Base-by-base conservation (phyloP, 768 basidiomycete genomes). In the Pseudohyphozyma bogoriensis region DNA sequence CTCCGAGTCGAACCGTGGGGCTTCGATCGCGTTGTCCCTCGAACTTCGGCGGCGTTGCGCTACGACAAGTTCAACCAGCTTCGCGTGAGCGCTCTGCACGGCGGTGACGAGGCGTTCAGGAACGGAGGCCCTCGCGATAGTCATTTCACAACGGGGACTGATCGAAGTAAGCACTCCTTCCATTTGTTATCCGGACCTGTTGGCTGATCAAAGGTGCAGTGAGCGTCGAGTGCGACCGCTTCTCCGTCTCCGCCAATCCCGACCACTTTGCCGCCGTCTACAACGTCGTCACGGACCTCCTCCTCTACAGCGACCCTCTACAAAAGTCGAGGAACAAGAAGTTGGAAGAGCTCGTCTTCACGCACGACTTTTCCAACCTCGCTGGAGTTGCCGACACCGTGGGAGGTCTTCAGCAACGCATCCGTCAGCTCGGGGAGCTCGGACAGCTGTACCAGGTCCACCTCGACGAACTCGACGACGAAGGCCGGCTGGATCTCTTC, bases 1-100 rank as follows among this genome's bases (percentile, higher is more conserved):
- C 79, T 84, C 54, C 81, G 84, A 47, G 86, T 86, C 70, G 87
- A 91, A 74, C 85, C 83, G 62, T 77, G 78, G 51, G 82, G 82
- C 51, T 93, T 93, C 72, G 89, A 93, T 69, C 85, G 89, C 3
- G 79, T 97, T 40, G 86, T 96, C 9, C 86, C 89, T 4, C 87
- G 89, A 73, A 89, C 91, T 0, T 83, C 87, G 59, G 87, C 86
- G 1, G 83, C 80, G 6, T 82, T 93, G 62, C 85, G 84, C 50
- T 89, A 91, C 71, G 92, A 96, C 78, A 90, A 88, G 72, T 93
- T 93, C 77, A 97, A 97, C 74, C 84, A 85, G 44, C 79, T 95
- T 12, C 84, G 92, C 18, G 57, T 71, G 29, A 58, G 58, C 39
- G 56, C 63, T 18, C 37, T 58, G 56, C 40, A 53, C 36, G 55